These are phyloP conservation scores for Lactifluus subvellereus DNA, from an alignment of 768 basidiomycete genomes.

Conservation along the genomic window DNA sequence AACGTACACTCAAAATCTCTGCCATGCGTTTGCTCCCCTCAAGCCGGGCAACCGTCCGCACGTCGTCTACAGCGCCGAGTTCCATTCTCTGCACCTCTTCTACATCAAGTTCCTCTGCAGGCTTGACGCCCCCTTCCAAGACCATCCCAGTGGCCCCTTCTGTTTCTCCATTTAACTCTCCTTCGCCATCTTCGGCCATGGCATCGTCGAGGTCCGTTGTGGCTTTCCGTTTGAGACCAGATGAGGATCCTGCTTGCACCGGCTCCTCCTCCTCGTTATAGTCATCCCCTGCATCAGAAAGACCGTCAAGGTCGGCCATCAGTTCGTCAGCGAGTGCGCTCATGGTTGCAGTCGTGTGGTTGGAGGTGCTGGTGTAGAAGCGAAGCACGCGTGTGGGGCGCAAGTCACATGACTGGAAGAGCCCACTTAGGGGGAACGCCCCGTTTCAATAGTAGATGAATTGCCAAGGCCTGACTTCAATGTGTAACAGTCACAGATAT, in stretches of 20 bases:
- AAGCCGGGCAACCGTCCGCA: constrained; percentile 82
- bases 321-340: constrained; percentile 87
- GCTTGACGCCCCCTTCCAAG: constrained; percentile 80
- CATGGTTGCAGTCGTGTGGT: constrained; percentile 39
- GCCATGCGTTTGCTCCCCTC: constrained; percentile 82
- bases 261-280: constrained; percentile 39
- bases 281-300: constrained; percentile 56
- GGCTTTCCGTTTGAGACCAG: constrained; percentile 60
- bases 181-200: constrained; percentile 52
- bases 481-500: neutral
- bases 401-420: constrained; percentile 11
- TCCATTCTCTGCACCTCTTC: constrained; percentile 97
- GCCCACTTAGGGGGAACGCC: too few species aligned
- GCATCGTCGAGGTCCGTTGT: constrained; percentile 43
- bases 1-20: constrained; percentile 72
- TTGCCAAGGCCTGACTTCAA: neutral
- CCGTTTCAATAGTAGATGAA: too few species aligned
- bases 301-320: constrained; percentile 83
- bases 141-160: constrained; percentile 51
- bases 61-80: constrained; percentile 76
- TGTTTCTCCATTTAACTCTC: constrained; percentile 38
- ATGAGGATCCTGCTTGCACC: constrained; percentile 29
- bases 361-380: neutral
- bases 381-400: neutral
- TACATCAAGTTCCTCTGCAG: constrained; percentile 92